Base-by-base conservation (phyloP, 2,329 filamentous ascomycete species). In the Fusarium buharicum region DNA sequence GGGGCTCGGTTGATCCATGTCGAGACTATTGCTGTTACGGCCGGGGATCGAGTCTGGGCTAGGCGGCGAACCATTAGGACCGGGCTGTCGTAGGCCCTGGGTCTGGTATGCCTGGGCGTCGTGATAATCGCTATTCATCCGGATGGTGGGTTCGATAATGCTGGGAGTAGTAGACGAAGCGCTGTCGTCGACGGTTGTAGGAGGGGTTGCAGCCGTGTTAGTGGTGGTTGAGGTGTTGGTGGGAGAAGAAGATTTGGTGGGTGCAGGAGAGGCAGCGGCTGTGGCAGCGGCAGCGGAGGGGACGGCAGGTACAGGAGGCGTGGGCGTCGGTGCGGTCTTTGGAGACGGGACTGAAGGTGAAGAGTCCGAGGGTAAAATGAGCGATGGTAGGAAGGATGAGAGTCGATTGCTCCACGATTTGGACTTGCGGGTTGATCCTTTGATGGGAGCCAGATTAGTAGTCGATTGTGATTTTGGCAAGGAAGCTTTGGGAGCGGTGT, bases 371-470 rank as follows among this genome's bases (percentile, higher is more conserved):
- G 72, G 70, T 52, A 73, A 49, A 41, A 74, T 78, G 72, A 79
- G 77, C 65, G 74, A 72, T 43, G 76, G 77, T 41, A 77, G 66
- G 37, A 77, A 67, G 17, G 73, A 71, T 37, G 75, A 77, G 38
- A 77, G 57, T 55, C 76, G 75, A 44, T 71, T 66, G 52, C 71
- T 66, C 77, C 76, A 79, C 34, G 69, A 73, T 50, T 67, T 72
- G 28, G 77, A 72, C 64, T 74, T 77, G 64, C 69, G 73, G 37
- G 50, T 61, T 38, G 65, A 58, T 4, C 52, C 47, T 22, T 61
- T 66, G 14, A 34, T 40, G 16, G 59, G 64, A 30, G 47, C 38
- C 24, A 47, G 59, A 44, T 31, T 65, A 66, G 44, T 62, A 41
- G 48, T 59, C 28, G 62, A 66, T 17, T 66, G 62, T 9, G 62